Base-by-base conservation (phyloP, 495 filamentous ascomycete genomes). In the Cercophora samala region DNA sequence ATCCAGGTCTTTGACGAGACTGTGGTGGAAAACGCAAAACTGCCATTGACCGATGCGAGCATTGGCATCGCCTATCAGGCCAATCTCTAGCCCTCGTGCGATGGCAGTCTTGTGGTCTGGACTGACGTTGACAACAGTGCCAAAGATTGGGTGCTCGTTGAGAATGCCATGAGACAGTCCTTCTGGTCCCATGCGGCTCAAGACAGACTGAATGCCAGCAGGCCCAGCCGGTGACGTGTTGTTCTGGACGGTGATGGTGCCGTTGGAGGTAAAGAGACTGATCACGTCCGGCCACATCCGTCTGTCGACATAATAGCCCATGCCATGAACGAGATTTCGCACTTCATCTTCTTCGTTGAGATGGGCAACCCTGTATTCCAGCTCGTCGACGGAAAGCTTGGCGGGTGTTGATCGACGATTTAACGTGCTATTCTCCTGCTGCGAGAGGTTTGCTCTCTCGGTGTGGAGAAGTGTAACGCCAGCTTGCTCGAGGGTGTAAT, bases 301-400 rank as follows among this genome's bases (percentile, higher is more conserved):
- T 8, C 70, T 66, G 56, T 72, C 70, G 55, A 69, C 70, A 24
- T 69, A 68, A 59, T 72, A 65, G 0, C 70, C 70, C 17, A 56
- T 55, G 5, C 60, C 51, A 55, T 72, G 70, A 9, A 66, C 60
- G 19, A 72, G 61, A 29, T 72, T 72, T 1, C 70, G 70, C 18
- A 72, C 66, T 24, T 66, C 66, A 25, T 72, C 70, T 64, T 72
- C 70, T 29, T 72, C 70, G 64, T 72, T 69, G 53, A 72, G 61
- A 1, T 61, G 55, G 21, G 58, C 53, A 53, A 72, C 65, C 22
- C 70, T 64, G 29, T 65, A 68, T 56, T 60, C 32, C 21, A 69
- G 62, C 21, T 72, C 66, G 19, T 66, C 66, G 2, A 59, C 9
- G n/a, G 22, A 63, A 17, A 64, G 19, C 29, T 15, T 23, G 32